phyloP scores from a whole-genome alignment of 163 green algal species.

The Scenedesmus sp. region DNA sequence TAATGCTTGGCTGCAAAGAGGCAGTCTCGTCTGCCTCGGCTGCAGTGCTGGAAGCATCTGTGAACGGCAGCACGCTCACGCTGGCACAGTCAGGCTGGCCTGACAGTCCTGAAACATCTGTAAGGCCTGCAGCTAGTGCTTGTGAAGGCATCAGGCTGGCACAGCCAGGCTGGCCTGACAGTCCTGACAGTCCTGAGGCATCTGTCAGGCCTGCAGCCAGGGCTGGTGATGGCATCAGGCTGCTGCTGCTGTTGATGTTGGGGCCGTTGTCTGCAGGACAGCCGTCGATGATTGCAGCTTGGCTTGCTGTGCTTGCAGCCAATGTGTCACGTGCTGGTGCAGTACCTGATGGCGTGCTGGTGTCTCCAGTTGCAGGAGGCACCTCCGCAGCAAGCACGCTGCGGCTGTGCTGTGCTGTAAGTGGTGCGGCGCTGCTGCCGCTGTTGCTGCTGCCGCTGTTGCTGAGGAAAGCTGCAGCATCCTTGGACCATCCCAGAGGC shows the following conservation, averaged over 20 bases:
- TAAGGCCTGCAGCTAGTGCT: too few relatives aligned
- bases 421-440: neutral
- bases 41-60: neutral
- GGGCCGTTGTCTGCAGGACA: neutral
- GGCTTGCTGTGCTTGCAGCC: neutral
- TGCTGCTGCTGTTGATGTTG: neutral
- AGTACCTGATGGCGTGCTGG: neutral
- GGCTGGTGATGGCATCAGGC: neutral
- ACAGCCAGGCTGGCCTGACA: neutral
- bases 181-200: neutral
- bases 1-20: neutral
- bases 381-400: neutral
- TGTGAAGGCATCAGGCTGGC: neutral
- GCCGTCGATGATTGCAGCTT: neutral
- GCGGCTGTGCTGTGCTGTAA: neutral
- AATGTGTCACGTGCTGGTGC: neutral
- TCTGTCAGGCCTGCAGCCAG: neutral
- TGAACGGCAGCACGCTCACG: neutral
- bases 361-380: neutral
- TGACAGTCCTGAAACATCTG: neutral
- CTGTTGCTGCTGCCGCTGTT: neutral
- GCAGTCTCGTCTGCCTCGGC: slow-evolving; percentile 17
- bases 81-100: neutral
- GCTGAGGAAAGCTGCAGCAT: neutral
- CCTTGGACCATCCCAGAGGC: neutral